A percentile compares a stretch with the other conserved stretches of the same genome.
Evolutionary conservation across 176 grass and related monocot species (phyloP).

Genomic region (Carex scoparia): DNA sequence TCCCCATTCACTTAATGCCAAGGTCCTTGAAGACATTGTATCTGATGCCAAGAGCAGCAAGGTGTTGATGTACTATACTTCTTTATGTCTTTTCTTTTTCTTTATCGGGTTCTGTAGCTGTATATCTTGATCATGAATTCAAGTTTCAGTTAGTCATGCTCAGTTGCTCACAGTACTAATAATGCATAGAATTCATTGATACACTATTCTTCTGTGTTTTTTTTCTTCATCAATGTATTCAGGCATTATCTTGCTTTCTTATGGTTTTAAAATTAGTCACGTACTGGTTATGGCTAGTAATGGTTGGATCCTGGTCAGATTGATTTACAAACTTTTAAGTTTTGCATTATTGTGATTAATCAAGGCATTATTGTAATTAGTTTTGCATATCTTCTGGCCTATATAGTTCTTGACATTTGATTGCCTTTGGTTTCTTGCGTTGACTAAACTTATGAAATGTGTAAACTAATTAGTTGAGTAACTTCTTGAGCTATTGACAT

Average conservation of each 20-base stretch:
- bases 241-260: neutral
- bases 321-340: neutral
- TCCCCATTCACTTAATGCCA: slow-evolving; percentile 1
- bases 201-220: neutral
- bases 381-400: neutral
- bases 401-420: neutral
- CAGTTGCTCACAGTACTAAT: neutral
- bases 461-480: neutral
- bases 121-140: slow-evolving; percentile 4
- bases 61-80: slow-evolving; percentile 18
- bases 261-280: no score
- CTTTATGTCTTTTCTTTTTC: neutral
- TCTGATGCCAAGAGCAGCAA: slow-evolving; percentile 19
- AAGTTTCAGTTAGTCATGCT: neutral
- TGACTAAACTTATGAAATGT: neutral
- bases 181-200: neutral
- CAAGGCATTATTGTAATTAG: neutral
- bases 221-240: neutral
- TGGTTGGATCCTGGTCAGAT: no score
- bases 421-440: neutral
- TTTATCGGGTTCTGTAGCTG: neutral
- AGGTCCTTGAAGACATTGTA: slow-evolving; percentile 22
- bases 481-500: neutral
- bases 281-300: no score
- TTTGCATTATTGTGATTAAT: neutral